A percentile compares a stretch with the other conserved stretches of the same genome.
Conservation (phyloP, 2,329 filamentous ascomycete species). For the Diaporthe citri region DNA sequence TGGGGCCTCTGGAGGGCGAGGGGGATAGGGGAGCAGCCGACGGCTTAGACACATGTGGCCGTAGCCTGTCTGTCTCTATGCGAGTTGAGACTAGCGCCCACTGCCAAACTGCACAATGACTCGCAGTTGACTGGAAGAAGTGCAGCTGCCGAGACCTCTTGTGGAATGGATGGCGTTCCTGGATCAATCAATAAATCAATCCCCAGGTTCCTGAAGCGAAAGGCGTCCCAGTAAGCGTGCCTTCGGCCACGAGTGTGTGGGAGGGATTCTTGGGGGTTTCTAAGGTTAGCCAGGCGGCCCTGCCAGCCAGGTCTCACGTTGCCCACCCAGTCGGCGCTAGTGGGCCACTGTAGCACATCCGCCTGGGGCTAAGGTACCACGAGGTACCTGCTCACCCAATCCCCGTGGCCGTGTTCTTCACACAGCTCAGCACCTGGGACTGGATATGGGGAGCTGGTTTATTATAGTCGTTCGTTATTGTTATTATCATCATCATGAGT, state of each 20-base stretch:
- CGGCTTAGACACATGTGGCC: slow-evolving; percentile 16
- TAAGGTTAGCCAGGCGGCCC: slow-evolving; percentile 18
- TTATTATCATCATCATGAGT: slow-evolving; percentile 6
- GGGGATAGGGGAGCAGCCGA: not conserved
- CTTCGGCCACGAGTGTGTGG: slow-evolving; percentile 5
- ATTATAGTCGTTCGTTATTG: not conserved
- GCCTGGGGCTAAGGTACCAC: not conserved
- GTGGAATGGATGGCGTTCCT: not conserved
- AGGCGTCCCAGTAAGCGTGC: slow-evolving; percentile 6
- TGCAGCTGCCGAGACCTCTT: not conserved
- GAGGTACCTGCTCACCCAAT: not conserved
- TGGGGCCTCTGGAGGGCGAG: too few species aligned
- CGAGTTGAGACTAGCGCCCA: slow-evolving; percentile 11
- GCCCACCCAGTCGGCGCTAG: slow-evolving; percentile 23
- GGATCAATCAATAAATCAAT: slow-evolving; percentile 14
- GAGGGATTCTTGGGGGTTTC: not conserved
- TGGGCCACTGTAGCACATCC: not conserved
- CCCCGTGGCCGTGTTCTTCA: not conserved
- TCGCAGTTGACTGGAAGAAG: not conserved
- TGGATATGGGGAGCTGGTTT: not conserved
- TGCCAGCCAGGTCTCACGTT: slow-evolving; percentile 14
- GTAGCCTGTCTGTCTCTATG: not conserved
- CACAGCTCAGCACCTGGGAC: not conserved
- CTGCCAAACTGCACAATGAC: slow-evolving; percentile 29
- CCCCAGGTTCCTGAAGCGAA: slow-evolving; percentile 10